A percentile compares a stretch with the other conserved stretches of the same genome.
These are phyloP conservation scores for Actinomortierella ambigua DNA, from an alignment of 371 early-diverging fungal species.

Conservation along the genomic window DNA sequence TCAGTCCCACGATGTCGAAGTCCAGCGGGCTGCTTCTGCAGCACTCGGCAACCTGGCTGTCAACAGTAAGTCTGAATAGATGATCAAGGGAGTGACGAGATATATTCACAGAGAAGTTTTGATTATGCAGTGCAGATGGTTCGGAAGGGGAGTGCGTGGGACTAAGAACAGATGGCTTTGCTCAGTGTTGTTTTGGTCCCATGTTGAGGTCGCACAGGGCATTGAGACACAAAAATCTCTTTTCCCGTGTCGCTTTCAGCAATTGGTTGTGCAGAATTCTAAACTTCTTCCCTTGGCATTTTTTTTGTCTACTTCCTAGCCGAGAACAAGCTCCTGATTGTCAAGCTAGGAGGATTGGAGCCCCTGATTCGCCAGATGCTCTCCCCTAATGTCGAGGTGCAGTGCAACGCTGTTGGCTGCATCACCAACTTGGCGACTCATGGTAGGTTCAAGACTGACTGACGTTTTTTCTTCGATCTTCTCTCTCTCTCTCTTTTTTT, in stretches of 20 bases:
- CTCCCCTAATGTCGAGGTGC: constrained; percentile 87
- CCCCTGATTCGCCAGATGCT: constrained; percentile 91
- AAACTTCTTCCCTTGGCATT: background rate
- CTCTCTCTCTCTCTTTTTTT: background rate
- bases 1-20: constrained; percentile 86
- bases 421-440: constrained; percentile 93
- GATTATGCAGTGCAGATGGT: no score
- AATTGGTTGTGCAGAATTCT: constrained; percentile 1
- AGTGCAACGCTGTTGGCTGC: constrained; percentile 96
- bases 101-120: no score
- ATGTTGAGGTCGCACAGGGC: no score
- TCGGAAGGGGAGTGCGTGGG: no score
- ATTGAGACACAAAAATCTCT: background rate
- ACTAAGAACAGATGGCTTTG: no score
- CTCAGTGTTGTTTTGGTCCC: no score
- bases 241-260: background rate
- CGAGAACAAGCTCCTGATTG: constrained; percentile 86
- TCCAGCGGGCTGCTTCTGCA: constrained; percentile 88
- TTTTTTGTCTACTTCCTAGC: constrained; percentile 48
- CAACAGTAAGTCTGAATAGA: constrained; percentile 59
- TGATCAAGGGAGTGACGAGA: background rate
- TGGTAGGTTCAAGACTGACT: constrained; percentile 52
- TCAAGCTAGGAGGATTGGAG: constrained; percentile 85
- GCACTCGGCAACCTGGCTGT: constrained; percentile 92
- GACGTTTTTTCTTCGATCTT: constrained; percentile 1